Conservation (phyloP, 108 stramenopile species). For the Craspedostauros australis region DNA sequence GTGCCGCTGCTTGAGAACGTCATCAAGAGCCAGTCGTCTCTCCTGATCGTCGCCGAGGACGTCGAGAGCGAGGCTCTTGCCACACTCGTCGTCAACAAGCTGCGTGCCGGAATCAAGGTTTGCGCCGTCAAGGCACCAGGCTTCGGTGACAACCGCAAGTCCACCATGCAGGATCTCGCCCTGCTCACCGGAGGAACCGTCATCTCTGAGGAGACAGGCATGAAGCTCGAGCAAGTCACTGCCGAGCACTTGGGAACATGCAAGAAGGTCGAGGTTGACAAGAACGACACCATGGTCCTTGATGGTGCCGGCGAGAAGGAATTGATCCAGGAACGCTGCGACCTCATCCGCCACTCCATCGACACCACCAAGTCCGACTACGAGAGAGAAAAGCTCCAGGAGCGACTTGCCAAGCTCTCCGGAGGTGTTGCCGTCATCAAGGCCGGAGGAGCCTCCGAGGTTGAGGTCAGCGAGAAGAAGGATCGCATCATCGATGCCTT, state of each 20-base stretch:
- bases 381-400: conserved; percentile 99
- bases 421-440: conserved; percentile 99
- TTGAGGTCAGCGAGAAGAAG: conserved; percentile 99
- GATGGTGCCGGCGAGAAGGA: conserved; percentile 90
- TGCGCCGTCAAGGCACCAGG: conserved; percentile 99
- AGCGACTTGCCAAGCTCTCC: conserved; percentile 97
- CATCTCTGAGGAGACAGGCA: conserved; percentile 95
- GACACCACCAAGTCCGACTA: conserved; percentile 96
- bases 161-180: conserved; percentile 99
- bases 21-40: conserved; percentile 89
- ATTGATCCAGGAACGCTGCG: conserved; percentile 91
- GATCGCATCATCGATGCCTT: conserved; percentile 99
- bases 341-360: conserved; percentile 90
- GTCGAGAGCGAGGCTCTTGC: conserved; percentile 99
- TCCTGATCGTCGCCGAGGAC: conserved; percentile 98
- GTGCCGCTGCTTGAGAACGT: conserved; percentile 92
- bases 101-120: conserved; percentile 98
- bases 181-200: conserved; percentile 97
- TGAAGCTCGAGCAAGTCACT: conserved; percentile 94
- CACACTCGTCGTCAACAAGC: conserved; percentile 99
- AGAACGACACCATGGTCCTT: conserved; percentile 97
- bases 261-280: conserved; percentile 92
- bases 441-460: conserved; percentile 97
- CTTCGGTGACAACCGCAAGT: conserved; percentile 99
- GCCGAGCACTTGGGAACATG: conserved; percentile 88